These are phyloP conservation scores for Glebionis coronaria DNA, from an alignment of 129 eudicot genomes.

Conservation along the genomic window DNA sequence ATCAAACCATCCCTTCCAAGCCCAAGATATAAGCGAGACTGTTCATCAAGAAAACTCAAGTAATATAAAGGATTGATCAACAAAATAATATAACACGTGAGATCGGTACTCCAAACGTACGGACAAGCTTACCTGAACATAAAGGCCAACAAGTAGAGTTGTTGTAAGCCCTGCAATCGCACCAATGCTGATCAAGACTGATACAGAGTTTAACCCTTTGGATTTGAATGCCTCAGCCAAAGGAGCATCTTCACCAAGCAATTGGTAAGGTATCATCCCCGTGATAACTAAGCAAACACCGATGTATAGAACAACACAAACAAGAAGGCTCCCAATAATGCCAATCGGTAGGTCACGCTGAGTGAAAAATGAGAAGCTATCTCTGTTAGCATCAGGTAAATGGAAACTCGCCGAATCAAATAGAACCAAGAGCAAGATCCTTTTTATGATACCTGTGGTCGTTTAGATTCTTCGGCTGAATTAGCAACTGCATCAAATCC, in stretches of 20 bases:
- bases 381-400: no score
- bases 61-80: background rate
- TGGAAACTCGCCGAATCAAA: background rate
- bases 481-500: slow-evolving; percentile 99
- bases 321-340: slow-evolving; percentile 89
- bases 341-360: slow-evolving; percentile 96
- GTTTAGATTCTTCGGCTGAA: slow-evolving; percentile 98
- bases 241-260: slow-evolving; percentile 96
- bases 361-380: no score
- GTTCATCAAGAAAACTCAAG: slow-evolving; percentile 24
- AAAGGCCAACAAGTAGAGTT: slow-evolving; percentile 89
- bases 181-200: slow-evolving; percentile 86
- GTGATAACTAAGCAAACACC: slow-evolving; percentile 96
- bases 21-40: slow-evolving; percentile 98
- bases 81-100: slow-evolving; percentile 2
- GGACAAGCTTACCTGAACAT: slow-evolving; percentile 70
- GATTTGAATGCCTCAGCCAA: slow-evolving; percentile 87
- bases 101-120: background rate
- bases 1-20: slow-evolving; percentile 97
- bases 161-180: slow-evolving; percentile 99
- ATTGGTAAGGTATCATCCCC: slow-evolving; percentile 91
- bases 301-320: slow-evolving; percentile 67
- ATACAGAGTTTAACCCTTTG: slow-evolving; percentile 77
- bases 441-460: slow-evolving; percentile 66
- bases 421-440: slow-evolving; percentile 1